Evolutionary conservation across 148 eudicot genomes (phyloP).

Genomic region (Beta vulgaris): DNA sequence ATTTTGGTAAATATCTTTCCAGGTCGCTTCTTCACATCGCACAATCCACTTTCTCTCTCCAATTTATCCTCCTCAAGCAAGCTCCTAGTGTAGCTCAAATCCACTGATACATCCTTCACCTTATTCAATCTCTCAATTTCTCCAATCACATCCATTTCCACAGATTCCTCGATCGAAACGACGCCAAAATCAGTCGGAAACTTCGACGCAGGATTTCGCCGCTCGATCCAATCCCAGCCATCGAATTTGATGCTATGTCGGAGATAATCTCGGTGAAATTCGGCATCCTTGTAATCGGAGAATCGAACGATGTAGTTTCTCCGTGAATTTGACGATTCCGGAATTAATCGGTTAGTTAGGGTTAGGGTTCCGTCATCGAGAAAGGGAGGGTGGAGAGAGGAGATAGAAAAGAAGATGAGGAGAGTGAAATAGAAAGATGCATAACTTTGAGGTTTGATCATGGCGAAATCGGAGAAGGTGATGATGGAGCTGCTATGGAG

Average conservation of each 20-base stretch:
- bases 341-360: conserved; percentile 19
- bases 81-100: conserved; percentile 56
- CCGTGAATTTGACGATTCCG: conserved; percentile 19
- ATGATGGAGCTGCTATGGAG: conserved; percentile 9
- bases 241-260: conserved; percentile 27
- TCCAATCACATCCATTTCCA: conserved; percentile 30
- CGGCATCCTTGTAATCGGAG: conserved; percentile 46
- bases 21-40: conserved; percentile 72
- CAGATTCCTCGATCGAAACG: conserved; percentile 44
- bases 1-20: conserved; percentile 86
- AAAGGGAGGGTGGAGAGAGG: conserved; percentile 21
- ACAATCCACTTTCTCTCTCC: conserved; percentile 34
- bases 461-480: conserved; percentile 27
- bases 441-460: conserved; percentile 35
- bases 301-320: conserved; percentile 69
- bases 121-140: conserved; percentile 54
- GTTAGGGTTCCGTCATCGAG: conserved; percentile 40
- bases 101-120: conserved; percentile 71
- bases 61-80: conserved; percentile 47
- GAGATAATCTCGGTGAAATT: conserved; percentile 49
- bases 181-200: conserved; percentile 90
- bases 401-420: conserved; percentile 34
- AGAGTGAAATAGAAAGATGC: conserved; percentile 29
- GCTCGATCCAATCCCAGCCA: conserved; percentile 81
- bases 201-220: conserved; percentile 62